Evolutionary conservation across 768 basidiomycete species (phyloP).

Genomic region (Hebeloma cylindrosporum): DNA sequence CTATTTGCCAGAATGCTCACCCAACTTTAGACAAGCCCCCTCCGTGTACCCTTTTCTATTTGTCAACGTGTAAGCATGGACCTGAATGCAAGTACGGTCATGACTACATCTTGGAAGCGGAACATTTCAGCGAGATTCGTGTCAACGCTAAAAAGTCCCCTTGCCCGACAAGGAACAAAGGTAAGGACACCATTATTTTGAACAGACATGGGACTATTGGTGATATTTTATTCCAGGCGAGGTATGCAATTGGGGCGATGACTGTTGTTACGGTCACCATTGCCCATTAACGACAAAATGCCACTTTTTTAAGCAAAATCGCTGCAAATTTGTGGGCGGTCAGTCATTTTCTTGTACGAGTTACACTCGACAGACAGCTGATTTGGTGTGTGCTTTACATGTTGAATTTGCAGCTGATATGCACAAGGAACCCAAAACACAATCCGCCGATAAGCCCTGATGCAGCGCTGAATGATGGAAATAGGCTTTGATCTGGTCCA

Average conservation of each 20-base stretch:
- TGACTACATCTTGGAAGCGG: conserved; percentile 55
- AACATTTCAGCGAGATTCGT: conserved; percentile 54
- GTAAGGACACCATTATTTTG: conserved; percentile 28
- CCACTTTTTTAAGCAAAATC: conserved; percentile 50
- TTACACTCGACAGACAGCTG: conserved; percentile 13
- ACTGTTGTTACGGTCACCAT: conserved; percentile 54
- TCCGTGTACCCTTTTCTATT: conserved; percentile 67
- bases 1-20: conserved; percentile 17
- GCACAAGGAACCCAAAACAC: conserved; percentile 37
- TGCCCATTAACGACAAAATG: conserved; percentile 48
- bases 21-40: conserved; percentile 53
- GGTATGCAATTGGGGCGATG: conserved; percentile 56
- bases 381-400: too few relatives aligned
- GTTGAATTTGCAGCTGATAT: conserved; percentile 40
- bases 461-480: conserved; percentile 12
- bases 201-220: conserved; percentile 1
- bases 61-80: conserved; percentile 60
- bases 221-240: conserved; percentile 41
- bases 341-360: conserved; percentile 19
- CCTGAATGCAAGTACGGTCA: conserved; percentile 60
- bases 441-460: conserved; percentile 15
- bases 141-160: conserved; percentile 61
- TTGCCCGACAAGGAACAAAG: conserved; percentile 59
- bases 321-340: conserved; percentile 66
- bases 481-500: conserved; percentile 23